Evolutionary conservation across 78 protist species (phyloP), one percentile per base, ranked within the genome.

Genomic region (Dictyostelium capitatum): DNA sequence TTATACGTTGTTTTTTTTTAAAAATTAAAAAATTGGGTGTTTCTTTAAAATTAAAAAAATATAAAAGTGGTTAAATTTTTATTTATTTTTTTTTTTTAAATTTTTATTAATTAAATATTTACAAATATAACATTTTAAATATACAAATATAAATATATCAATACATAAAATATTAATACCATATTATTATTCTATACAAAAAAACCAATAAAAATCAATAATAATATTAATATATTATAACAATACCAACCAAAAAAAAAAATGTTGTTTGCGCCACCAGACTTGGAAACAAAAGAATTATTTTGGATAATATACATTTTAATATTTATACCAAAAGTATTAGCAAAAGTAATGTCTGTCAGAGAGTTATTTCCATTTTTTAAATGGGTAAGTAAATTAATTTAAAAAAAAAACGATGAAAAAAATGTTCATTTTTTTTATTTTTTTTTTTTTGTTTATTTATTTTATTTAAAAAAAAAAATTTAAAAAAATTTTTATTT

Each of bases 281-380:
- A 73, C 46, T 73, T 73, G 50, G 93, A 87, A 57, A 59, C 80
- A 10, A 87, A 77, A 50, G 93, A 87, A 20, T 62, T 73, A 56
- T 74, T 87, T 77, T 87, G 93, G 93, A 32, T 87, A 19, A 59
- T 74, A 41, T 87, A 87, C 53, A 56, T 87, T 14, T 20, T 78
- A 46, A 28, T 77, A 2, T 17, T 87, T 17, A 74, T 87, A 43
- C 93, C 93, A 48, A 74, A 87, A 30, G 37, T 87, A 11, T 48
- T 59, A 12, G 43, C 74, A 20, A 59, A 37, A 62, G 30, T 74
- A 48, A 87, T 87, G 93, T 87, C 93, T n/a, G 93, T 87, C 5
- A 56, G 93, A 59, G 93, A 87, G 51, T 51, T 87, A 56, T 87
- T 87, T 78, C 93, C 93, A 11, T 87, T 87, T 77, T 87, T 87